Evolutionary conservation across 2,329 filamentous ascomycete species (phyloP), one percentile per base, ranked within the genome.

Genomic region (Fusarium poae): DNA sequence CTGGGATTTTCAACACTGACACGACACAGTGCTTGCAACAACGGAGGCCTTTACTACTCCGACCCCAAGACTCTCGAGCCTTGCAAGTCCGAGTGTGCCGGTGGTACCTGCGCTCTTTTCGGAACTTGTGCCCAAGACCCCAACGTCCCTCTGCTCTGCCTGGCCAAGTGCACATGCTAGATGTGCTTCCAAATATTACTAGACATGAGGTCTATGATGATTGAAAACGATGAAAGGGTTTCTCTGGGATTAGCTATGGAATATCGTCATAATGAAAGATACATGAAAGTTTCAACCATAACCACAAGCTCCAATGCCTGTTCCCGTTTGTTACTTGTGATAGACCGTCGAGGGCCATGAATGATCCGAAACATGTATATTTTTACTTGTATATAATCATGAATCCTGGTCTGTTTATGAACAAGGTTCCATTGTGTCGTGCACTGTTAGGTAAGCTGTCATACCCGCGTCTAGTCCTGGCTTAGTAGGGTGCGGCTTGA

Each of bases 61-160:
- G 60, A 65, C 20, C 59, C 34, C 18, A 65, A 65, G 40, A 65
- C 60, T 16, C 60, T 65, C 1, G 62, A 65, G 53, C 62, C 62
- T 1, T 65, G 62, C 60, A 65, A 59, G 11, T 65, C 62, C 0
- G 30, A 10, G 1, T 65, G 62, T 13, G 45, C 27, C 13, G 62
- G 62, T 0, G 62, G 62, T 9, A 65, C 60, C 27, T 65, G 62
- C 1, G 23, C 62, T 2, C 16, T 65, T 11, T 12, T 29, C 2
- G 34, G 40, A 3, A n/a, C 1, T 2, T 64, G 61, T 4, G 34
- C 16, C 1, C 15, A 27, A 2, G 9, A 32, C 8, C 61, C 61
- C 5, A 20, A 42, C 3, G 0, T 65, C 18, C 59, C 62, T 20
- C 23, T 37, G 10, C 58, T 51, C 20, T 43, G 43, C 61, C 15